Evolutionary conservation across 768 basidiomycete species (phyloP).

Genomic region (Psilocybe tampanensis): DNA sequence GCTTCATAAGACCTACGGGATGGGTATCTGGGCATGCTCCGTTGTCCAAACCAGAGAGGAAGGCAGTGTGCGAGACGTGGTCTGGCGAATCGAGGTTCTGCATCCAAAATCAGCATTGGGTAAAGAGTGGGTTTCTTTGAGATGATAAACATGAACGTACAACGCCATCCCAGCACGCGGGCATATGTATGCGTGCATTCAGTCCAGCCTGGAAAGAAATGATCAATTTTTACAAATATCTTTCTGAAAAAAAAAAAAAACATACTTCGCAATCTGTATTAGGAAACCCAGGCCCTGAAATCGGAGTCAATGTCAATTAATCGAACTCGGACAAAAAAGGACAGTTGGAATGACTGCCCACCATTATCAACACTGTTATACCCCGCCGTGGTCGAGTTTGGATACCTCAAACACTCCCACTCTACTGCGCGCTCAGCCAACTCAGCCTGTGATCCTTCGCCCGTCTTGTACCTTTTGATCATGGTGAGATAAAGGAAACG

Average conservation of each 20-base stretch:
- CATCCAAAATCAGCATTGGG: too few relatives aligned
- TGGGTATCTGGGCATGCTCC: constrained; percentile 39
- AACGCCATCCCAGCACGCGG: constrained; percentile 43
- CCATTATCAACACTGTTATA: constrained; percentile 28
- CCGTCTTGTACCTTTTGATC: constrained; percentile 31
- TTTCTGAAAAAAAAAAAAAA: background rate
- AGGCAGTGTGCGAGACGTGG: constrained; percentile 38
- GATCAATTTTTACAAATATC: too few relatives aligned
- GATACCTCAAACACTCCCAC: constrained; percentile 43
- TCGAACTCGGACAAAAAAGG: too few relatives aligned
- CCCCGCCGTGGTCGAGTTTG: constrained; percentile 21
- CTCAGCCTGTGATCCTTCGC: constrained; percentile 40
- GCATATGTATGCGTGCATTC: constrained; percentile 41
- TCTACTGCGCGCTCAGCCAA: constrained; percentile 40
- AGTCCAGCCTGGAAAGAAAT: constrained; percentile 28
- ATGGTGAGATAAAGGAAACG: too few relatives aligned
- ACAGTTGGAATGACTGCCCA: too few relatives aligned
- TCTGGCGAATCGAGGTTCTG: constrained; percentile 43
- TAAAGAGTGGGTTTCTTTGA: too few relatives aligned
- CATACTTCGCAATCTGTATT: constrained; percentile 42
- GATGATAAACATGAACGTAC: too few relatives aligned
- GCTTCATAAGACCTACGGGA: constrained; percentile 39
- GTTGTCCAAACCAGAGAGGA: constrained; percentile 36
- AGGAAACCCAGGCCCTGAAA: constrained; percentile 40
- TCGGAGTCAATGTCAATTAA: too few relatives aligned